Base-by-base conservation (phyloP, 441 rosid genomes). In the Gossypium gossypioides region DNA sequence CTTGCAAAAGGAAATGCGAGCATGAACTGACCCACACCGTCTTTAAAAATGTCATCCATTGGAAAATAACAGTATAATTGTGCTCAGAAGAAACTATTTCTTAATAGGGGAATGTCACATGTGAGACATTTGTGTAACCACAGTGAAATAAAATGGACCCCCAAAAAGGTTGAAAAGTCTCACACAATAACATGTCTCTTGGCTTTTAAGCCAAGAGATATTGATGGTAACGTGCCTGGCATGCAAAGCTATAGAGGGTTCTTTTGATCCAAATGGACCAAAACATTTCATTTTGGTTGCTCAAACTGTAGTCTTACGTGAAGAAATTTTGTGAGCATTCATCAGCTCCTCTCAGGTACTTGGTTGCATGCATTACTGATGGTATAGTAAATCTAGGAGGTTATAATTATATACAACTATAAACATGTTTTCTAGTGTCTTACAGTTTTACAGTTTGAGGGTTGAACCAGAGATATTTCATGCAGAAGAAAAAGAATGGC, bases 171-270 rank as follows among this genome's bases (percentile, higher is more conserved):
- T 27, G 71, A 50, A 67, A 24, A 40, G 83, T 70, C 74, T 71
- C 76, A 32, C 69, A 61, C 40, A 73, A 22, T 71, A 80, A 18
- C 21, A 54, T 18, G 52, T 87, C 71, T 34, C 85, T 87, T 93
- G 82, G 84, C 95, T 93, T 90, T 13, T 13, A 91, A 89, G 90
- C 83, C 78, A 90, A 93, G 95, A 61, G 70, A 81, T 48, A 50
- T 76, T 81, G 86, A 84, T 87, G 76, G 73, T 87, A 83, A 75
- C 93, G 76, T 87, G 86, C 80, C 87, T 78, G 70, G 55, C 88
- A 83, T 84, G 88, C 85, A 85, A 89, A 80, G 91, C 73, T 72
- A 72, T 4, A 44, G 63, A 69, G 42, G 32, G 25, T 74, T 56
- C 57, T 22, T 15, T 69, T 13, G 13, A 32, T 34, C 32, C 32